Conservation (phyloP, 352 stramenopile species). For the Salisapilia sapeloensis region DNA sequence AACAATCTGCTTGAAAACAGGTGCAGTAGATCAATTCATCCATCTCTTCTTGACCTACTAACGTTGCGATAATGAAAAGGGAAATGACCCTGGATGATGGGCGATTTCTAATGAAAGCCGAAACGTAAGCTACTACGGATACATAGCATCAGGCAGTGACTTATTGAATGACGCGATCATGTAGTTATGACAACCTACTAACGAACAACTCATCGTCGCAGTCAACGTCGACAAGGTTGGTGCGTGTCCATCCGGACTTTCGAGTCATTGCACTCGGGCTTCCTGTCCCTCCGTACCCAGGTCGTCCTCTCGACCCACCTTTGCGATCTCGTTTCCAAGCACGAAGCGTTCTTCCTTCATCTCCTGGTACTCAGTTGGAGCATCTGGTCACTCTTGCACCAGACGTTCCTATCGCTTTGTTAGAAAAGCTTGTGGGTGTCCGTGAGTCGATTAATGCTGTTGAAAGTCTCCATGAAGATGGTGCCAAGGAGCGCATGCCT, state of each 20-base stretch:
- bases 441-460: conserved; percentile 55
- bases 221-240: no score
- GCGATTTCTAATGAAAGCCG: conserved; percentile 81
- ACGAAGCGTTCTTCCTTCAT: conserved; percentile 37
- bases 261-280: conserved; percentile 85
- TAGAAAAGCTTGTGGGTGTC: conserved; percentile 58
- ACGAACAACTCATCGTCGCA: background rate
- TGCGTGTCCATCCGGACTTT: conserved; percentile 86
- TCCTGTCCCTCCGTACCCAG: conserved; percentile 71
- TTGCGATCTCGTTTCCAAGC: conserved; percentile 79
- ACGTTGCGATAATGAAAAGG: conserved; percentile 9
- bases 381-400: conserved; percentile 22
- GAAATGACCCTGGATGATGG: conserved; percentile 93
- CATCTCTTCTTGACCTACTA: background rate
- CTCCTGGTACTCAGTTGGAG: conserved; percentile 45
- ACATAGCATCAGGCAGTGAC: no score
- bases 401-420: conserved; percentile 20
- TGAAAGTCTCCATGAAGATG: conserved; percentile 27
- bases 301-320: conserved; percentile 70
- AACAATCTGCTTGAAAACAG: conserved; percentile 96
- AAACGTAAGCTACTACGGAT: conserved; percentile 29
- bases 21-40: conserved; percentile 2
- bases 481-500: conserved; percentile 31
- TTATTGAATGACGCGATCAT: background rate
- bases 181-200: background rate